Conservation (phyloP, 2,329 filamentous ascomycete species). For the Apiospora saccharicola region DNA sequence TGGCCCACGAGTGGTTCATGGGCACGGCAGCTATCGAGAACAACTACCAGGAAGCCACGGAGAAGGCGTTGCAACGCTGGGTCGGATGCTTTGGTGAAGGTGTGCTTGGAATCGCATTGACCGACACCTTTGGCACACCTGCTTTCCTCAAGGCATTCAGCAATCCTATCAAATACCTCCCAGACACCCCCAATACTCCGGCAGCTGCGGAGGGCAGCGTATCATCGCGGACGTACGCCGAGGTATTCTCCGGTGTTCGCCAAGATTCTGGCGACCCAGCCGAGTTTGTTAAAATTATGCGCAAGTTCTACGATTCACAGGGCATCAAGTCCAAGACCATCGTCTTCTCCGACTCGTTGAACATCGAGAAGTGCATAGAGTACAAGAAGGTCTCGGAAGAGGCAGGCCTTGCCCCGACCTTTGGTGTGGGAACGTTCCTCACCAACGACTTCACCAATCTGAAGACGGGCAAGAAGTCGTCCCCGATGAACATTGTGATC, state of each 20-base stretch:
- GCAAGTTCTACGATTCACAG: conserved; percentile 78
- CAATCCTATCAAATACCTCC: conserved; percentile 61
- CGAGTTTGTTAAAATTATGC: conserved; percentile 80
- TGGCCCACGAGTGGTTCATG: conserved; percentile 99
- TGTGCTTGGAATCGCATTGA: conserved; percentile 86
- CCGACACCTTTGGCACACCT: conserved; percentile 94
- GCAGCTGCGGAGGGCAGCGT: conserved; percentile 52
- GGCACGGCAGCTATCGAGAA: conserved; percentile 90
- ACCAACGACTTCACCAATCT: conserved; percentile 90
- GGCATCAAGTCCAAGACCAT: conserved; percentile 85
- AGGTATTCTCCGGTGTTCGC: conserved; percentile 83
- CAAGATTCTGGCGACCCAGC: conserved; percentile 91
- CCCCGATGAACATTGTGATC: conserved; percentile 96
- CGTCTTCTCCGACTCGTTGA: conserved; percentile 94
- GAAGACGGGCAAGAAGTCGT: conserved; percentile 80
- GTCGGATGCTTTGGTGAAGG: conserved; percentile 87
- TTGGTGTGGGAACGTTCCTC: conserved; percentile 94
- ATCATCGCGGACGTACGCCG: conserved; percentile 72
- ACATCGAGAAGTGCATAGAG: conserved; percentile 88
- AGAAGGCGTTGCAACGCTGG: conserved; percentile 87
- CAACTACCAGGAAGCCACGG: conserved; percentile 85
- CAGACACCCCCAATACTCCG: conserved; percentile 47
- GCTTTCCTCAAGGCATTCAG: conserved; percentile 87
- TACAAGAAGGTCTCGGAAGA: conserved; percentile 87
- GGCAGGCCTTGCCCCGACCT: conserved; percentile 82